Conservation (phyloP, 805 yeast genomes). For the Limtongia smithiae region DNA sequence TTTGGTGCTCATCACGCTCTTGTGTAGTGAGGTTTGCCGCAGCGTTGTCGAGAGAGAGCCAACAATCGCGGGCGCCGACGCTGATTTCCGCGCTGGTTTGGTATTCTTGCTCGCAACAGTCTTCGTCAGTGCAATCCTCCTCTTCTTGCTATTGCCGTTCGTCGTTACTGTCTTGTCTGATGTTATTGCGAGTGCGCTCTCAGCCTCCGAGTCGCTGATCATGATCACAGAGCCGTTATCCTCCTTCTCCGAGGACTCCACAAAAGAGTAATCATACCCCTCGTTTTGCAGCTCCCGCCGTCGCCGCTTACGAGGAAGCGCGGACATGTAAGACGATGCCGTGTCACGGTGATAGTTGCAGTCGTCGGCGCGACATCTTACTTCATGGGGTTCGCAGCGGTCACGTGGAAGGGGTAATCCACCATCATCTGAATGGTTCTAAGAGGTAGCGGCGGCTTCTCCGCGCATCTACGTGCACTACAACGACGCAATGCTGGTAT, state of each 20-base stretch:
- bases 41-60: too few species aligned
- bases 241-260: background rate
- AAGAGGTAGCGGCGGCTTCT: too few species aligned
- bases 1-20: too few species aligned
- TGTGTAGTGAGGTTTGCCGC: too few species aligned
- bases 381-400: background rate
- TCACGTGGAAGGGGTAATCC: too few species aligned
- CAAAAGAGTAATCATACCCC: background rate
- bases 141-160: background rate
- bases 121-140: too few species aligned
- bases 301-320: conserved; percentile 1
- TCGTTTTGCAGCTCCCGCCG: background rate
- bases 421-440: too few species aligned
- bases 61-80: background rate
- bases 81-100: background rate
- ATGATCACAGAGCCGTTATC: too few species aligned
- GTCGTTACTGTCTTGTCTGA: background rate
- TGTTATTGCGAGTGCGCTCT: background rate
- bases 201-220: background rate
- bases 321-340: too few species aligned
- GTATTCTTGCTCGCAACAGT: too few species aligned
- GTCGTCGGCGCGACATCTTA: background rate
- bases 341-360: background rate
- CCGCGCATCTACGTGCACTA: too few species aligned
- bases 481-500: too few species aligned